These are phyloP conservation scores for Termitomyces bulborhizus DNA, from an alignment of 768 basidiomycete genomes.

Conservation along the genomic window DNA sequence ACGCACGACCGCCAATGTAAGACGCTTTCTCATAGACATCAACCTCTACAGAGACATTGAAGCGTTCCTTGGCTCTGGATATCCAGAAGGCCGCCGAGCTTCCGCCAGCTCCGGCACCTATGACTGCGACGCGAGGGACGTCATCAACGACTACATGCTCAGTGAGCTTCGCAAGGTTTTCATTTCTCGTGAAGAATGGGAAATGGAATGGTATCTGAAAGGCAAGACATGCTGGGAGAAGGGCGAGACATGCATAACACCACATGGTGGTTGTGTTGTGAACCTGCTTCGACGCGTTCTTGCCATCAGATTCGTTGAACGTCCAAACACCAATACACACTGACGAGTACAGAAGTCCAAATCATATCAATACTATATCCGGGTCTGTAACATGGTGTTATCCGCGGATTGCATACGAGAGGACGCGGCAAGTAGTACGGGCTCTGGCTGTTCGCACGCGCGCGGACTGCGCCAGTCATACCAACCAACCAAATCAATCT, in stretches of 20 bases:
- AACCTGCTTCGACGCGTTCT: conserved; percentile 13
- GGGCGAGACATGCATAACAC: conserved; percentile 18
- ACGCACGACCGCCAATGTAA: conserved; percentile 85
- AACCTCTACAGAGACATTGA: conserved; percentile 63
- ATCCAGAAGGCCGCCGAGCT: conserved; percentile 84
- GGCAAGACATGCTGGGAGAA: conserved; percentile 27
- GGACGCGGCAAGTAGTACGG: too few species aligned
- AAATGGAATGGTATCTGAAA: conserved; percentile 51
- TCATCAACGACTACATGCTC: conserved; percentile 11
- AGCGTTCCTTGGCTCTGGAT: conserved; percentile 67
- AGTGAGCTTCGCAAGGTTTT: conserved; percentile 13
- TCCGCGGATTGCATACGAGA: too few species aligned
- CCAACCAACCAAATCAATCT: too few species aligned
- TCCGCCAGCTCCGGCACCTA: conserved; percentile 89
- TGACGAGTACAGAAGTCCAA: too few species aligned
- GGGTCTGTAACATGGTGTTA: too few species aligned
- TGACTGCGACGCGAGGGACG: conserved; percentile 67
- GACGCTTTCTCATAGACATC: conserved; percentile 77
- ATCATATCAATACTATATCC: too few species aligned
- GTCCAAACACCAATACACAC: not conserved
- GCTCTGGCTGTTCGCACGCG: too few species aligned
- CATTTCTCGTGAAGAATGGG: conserved; percentile 43
- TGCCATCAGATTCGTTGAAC: not conserved
- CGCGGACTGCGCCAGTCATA: too few species aligned
- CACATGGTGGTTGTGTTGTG: conserved; percentile 13